Evolutionary conservation across 1,139 yeast species (phyloP), one percentile per base, ranked within the genome.

Genomic region (Lodderomyces oxycetoniae): DNA sequence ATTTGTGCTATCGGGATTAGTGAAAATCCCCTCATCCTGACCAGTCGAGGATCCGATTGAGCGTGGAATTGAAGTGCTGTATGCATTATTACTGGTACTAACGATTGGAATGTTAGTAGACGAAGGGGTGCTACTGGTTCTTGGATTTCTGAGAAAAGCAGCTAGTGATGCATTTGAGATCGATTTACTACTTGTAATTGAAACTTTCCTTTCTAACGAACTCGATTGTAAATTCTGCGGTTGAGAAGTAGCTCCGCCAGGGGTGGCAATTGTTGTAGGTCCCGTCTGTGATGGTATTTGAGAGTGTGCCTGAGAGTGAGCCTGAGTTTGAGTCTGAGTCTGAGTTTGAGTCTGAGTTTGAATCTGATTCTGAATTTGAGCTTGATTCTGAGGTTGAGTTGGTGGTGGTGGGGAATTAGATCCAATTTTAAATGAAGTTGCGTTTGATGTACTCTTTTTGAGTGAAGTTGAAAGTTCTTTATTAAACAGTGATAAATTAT

Each of bases 371-470:
- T 13, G 16, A 26, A 11, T 26, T 13, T 53, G 44, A 4, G 47
- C 44, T 13, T 4, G 17, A 11, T 26, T 27, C 6, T 12, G 16
- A 8, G 53, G 57, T 7, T 12, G 16, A 8, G 53, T 56, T 13
- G 70, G 77, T 14, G 71, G 73, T 14, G 76, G 63, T 36, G 62
- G 67, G 16, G 77, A 71, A 12, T 77, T 67, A 0, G 84, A 75
- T 0, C 84, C 85, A 1, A 74, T 75, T 44, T 73, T 76, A 49
- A 79, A 79, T 2, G 82, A 77, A 1, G 72, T 68, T 20, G 71
- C 30, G 4, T 45, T 19, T 38, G 49, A n/a, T 10, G 26, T 7
- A 41, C 43, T 10, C 43, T 42, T 13, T 29, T 31, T 37, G 14
- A 43, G 42, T 8, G 58, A 53, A 5, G 55, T 47, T 3, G 50